phyloP scores from a whole-genome alignment of 176 grass and related monocot genomes.

The Oryza rufipogon region DNA sequence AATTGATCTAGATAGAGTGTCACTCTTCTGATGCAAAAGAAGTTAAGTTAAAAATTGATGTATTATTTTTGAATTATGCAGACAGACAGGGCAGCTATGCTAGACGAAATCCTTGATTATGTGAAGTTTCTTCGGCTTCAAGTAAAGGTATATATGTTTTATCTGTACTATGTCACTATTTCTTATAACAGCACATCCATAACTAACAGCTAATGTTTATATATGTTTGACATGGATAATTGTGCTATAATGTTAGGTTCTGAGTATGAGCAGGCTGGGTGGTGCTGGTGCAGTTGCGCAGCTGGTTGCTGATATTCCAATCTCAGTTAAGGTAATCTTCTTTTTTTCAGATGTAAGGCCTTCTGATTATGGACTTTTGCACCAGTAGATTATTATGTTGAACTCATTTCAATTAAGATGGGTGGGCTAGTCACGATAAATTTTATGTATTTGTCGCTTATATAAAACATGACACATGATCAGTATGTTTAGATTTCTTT shows the following conservation, averaged over 20 bases:
- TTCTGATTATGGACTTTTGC: background rate
- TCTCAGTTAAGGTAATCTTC: constrained; percentile 71
- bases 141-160: constrained; percentile 70
- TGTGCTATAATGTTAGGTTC: constrained; percentile 53
- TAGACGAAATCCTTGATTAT: constrained; percentile 95
- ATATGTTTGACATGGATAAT: background rate
- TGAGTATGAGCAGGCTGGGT: constrained; percentile 93
- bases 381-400: background rate
- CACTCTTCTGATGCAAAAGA: background rate
- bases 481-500: constrained; percentile 3
- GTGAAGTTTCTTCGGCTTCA: constrained; percentile 94
- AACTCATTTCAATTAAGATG: constrained; percentile 19
- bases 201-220: background rate
- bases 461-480: constrained; percentile 5
- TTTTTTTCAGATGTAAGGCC: constrained; percentile 33
- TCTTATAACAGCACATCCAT: background rate
- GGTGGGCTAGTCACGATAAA: background rate
- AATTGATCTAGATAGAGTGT: constrained; percentile 11
- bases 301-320: constrained; percentile 85
- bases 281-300: constrained; percentile 88
- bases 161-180: background rate
- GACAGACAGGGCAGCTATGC: constrained; percentile 93
- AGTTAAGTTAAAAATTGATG: constrained; percentile 2
- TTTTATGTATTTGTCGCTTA: constrained; percentile 10
- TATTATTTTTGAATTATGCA: constrained; percentile 53